Percentiles rank a stretch among this genome's conserved stretches.
phyloP scores from a whole-genome alignment of 176 grass and related monocot species.

The Oryza rufipogon region DNA sequence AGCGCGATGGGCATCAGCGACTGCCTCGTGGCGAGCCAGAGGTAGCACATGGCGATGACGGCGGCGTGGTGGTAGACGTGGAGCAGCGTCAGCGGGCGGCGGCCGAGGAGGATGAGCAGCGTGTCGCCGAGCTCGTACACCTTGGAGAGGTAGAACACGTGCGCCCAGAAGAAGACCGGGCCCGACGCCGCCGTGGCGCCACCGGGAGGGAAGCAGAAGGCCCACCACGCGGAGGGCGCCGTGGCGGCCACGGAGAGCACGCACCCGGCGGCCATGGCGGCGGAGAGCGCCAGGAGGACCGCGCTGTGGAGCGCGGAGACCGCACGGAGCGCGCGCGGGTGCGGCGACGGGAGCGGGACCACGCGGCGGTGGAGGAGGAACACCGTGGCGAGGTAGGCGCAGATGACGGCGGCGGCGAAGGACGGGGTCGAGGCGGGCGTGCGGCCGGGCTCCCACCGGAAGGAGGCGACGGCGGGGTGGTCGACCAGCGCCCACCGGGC shows the following conservation, averaged over 20 bases:
- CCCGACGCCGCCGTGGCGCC: conserved; percentile 48
- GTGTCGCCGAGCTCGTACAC: conserved; percentile 91
- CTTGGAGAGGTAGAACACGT: conserved; percentile 96
- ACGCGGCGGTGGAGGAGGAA: conserved; percentile 63
- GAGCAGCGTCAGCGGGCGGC: conserved; percentile 84
- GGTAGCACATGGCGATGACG: conserved; percentile 89
- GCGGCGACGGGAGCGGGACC: conserved; percentile 53
- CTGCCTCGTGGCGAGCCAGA: conserved; percentile 82
- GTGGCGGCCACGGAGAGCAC: conserved; percentile 57
- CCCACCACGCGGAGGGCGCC: conserved; percentile 32
- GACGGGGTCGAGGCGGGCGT: conserved; percentile 59
- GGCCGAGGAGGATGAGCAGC: conserved; percentile 75
- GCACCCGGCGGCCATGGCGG: conserved; percentile 73
- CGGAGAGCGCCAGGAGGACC: conserved; percentile 67
- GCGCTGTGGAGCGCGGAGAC: conserved; percentile 72
- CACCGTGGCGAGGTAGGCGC: conserved; percentile 71
- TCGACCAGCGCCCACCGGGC: conserved; percentile 75
- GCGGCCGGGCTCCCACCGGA: conserved; percentile 65
- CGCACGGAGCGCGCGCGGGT: conserved; percentile 40
- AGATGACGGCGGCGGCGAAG: conserved; percentile 57
- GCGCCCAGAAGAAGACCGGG: conserved; percentile 90
- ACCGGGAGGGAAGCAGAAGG: conserved; percentile 75
- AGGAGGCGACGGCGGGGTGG: conserved; percentile 62
- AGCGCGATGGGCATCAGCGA: conserved; percentile 81
- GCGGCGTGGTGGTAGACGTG: conserved; percentile 96